Conservation (phyloP, 75 land plant species). For the Sequoiadendron giganteum region DNA sequence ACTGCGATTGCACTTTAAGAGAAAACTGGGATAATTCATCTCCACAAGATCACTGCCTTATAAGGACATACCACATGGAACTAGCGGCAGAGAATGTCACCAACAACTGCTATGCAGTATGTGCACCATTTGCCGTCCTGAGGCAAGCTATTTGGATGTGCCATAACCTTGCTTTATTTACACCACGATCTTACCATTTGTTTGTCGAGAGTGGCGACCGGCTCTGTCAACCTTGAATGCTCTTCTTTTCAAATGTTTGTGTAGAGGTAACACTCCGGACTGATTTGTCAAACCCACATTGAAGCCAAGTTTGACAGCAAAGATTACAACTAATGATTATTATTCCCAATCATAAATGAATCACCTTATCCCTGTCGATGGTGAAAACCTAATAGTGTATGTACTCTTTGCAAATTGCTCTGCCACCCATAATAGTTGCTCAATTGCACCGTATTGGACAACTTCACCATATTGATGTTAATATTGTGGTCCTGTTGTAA, state of each 20-base stretch:
- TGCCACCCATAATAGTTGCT: neutral
- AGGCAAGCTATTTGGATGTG: neutral
- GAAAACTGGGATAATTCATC: neutral
- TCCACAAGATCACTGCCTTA: neutral
- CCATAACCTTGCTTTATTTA: too few species aligned
- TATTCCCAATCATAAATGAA: neutral
- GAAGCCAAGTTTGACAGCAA: neutral
- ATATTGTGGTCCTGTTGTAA: neutral
- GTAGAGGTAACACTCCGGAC: neutral
- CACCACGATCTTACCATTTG: neutral
- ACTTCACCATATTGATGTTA: neutral
- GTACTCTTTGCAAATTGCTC: too few species aligned
- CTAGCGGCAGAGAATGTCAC: neutral
- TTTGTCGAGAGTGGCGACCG: neutral
- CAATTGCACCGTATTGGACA: neutral
- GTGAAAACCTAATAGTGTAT: neutral
- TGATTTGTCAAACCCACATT: neutral
- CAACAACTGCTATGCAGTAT: neutral
- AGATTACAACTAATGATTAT: neutral
- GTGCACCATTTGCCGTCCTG: neutral
- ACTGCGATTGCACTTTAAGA: neutral
- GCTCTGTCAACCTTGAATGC: neutral
- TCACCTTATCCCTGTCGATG: neutral
- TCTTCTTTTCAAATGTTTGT: neutral
- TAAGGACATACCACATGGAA: neutral